phyloP scores from a whole-genome alignment of 306 rosid genomes.

The Sphenostylis stenocarpa region DNA sequence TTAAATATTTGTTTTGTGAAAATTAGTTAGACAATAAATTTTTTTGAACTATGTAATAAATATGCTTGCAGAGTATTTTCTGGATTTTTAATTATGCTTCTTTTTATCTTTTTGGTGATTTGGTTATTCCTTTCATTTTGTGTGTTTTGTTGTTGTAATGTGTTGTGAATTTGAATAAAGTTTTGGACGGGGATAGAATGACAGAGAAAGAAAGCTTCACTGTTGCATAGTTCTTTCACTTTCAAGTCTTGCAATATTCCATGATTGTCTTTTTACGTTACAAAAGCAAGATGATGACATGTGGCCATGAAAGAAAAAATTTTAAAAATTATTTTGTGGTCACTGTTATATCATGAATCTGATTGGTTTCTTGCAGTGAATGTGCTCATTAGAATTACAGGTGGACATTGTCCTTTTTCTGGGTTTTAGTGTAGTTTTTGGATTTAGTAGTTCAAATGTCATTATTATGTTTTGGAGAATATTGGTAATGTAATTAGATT shows the following conservation, averaged over 20 bases:
- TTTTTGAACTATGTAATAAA: too few relatives aligned
- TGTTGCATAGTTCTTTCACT: conserved; percentile 25
- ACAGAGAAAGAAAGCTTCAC: conserved; percentile 20
- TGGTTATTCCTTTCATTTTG: not conserved
- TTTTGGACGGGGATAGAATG: conserved; percentile 25
- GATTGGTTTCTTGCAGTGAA: conserved; percentile 11
- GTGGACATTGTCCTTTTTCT: not conserved
- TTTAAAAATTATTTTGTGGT: not conserved
- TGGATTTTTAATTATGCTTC: not conserved
- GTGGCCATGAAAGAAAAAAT: conserved; percentile 9
- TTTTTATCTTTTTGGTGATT: not conserved
- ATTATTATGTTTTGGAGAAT: conserved; percentile 14
- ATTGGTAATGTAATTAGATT: conserved; percentile 9
- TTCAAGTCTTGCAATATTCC: conserved; percentile 22
- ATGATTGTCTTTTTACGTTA: conserved; percentile 15
- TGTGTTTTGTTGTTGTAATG: conserved; percentile 1
- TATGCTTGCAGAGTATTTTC: not conserved
- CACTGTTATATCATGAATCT: not conserved
- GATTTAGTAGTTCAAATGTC: not conserved
- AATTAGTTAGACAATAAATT: too few relatives aligned
- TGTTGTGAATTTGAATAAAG: not conserved
- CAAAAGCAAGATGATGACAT: conserved; percentile 16
- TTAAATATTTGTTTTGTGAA: too few relatives aligned
- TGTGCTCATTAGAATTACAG: conserved; percentile 17
- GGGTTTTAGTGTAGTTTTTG: not conserved